Percentiles rank a stretch among this genome's conserved stretches.
Evolutionary conservation across 202 grass and related monocot genomes (phyloP).

Genomic region (Bolboschoenoplectus hybrid): DNA sequence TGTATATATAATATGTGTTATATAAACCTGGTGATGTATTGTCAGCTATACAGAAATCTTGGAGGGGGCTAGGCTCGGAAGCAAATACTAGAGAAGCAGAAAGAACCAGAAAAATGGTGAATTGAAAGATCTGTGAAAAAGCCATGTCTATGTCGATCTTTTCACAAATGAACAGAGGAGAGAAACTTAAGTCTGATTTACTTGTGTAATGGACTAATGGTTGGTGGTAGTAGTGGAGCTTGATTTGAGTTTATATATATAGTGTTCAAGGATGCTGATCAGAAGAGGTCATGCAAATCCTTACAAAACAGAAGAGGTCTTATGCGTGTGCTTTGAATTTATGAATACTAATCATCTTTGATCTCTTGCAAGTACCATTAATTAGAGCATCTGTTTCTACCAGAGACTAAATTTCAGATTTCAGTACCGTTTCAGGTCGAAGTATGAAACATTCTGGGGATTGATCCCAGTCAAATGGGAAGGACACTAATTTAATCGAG

Average conservation of each 20-base stretch:
- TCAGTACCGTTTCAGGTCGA: background rate
- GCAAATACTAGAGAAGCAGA: background rate
- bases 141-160: conserved; percentile 25
- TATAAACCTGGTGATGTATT: conserved; percentile 32
- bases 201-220: background rate
- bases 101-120: background rate
- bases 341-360: background rate
- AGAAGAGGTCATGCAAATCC: background rate
- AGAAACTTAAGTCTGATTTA: background rate
- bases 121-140: conserved; percentile 10
- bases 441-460: background rate
- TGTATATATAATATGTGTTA: background rate
- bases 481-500: background rate
- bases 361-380: background rate
- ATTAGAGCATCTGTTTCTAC: background rate
- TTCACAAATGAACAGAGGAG: background rate
- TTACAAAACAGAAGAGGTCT: background rate
- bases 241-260: background rate
- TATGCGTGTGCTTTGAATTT: background rate
- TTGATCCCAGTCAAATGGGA: background rate
- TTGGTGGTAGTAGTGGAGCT: background rate
- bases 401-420: background rate
- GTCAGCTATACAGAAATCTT: conserved; percentile 40
- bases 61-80: conserved; percentile 44
- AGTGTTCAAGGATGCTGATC: background rate